Evolutionary conservation across 108 stramenopile species (phyloP), one percentile per base, ranked within the genome.

Genomic region (Cyclotella cryptica): DNA sequence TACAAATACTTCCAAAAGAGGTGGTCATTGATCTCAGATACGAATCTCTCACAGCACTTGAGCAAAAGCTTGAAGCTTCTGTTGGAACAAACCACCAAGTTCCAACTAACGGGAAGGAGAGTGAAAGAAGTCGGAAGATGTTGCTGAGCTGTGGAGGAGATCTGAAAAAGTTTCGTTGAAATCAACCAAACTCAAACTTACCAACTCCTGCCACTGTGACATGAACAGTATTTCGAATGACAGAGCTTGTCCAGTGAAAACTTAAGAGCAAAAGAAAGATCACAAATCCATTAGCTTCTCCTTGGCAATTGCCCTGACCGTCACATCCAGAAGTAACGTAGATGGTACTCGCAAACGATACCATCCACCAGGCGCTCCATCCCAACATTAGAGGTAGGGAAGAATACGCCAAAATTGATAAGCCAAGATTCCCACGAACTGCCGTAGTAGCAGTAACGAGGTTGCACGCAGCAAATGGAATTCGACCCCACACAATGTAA

Each of bases 121-220:
- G 15, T n/a, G 47, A 49, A 49, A n/a, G 9, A 35, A 35, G 35
- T 35, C 35, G 35, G 35, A 35, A 35, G 4, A 35, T 35, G 35
- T 35, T 35, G 35, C 35, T 35, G 35, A 35, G 35, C 35, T 35
- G 6, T 35, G 6, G 35, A 35, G 35, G 6, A 35, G 35, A 35
- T 35, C 35, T 49, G 47, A 49, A 17, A 3, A 49, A 7, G 47
- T 17, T 9, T 7, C 3, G 4, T 26, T 27, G 24, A 28, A 58
- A 26, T 9, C 65, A 90, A 88, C 97, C 95, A 49, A n/a, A 97
- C 93, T 90, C 95, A 28, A 90, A 92, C 8, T 90, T 93, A 24
- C 95, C 92, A 27, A 91, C 88, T 12, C 94, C 96, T 11, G 92
- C 90, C 2, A 91, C 89, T 24, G 95, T 92, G 26, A 81, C 81